Evolutionary conservation across 2,329 filamentous ascomycete genomes (phyloP), one percentile per base, ranked within the genome.

Genomic region (Chlorencoelia australis): DNA sequence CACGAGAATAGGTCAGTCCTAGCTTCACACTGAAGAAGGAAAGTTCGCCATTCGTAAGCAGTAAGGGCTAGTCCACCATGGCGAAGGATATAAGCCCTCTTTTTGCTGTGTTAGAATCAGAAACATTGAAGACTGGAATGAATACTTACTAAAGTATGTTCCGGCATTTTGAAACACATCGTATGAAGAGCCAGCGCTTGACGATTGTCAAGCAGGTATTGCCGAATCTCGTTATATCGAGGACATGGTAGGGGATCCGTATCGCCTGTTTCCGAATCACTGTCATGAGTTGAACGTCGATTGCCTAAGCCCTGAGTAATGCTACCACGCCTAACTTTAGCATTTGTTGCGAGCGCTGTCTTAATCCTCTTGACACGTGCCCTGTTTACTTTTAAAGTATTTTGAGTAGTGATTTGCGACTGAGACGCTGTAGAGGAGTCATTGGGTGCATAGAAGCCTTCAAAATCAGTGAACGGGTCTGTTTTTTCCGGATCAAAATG

Each of bases 121-220:
- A 10, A 21, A 16, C 13, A 15, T 18, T 11, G 8, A 19, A 4
- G 9, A 8, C 7, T 14, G n/a, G 6, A 11, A 17, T 4, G 13
- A 7, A 9, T n/a, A 24, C 29, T 14, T 25, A 42, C 36, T 32
- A 45, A 22, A 2, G 32, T 38, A 34, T 42, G 30, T 20, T 42
- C 42, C 4, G 42, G 30, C 31, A 42, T 42, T 3, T 10, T 14
- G 7, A 37, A 40, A 32, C 29, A 21, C 42, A 45, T 42, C 14
- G 36, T 37, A 20, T 45, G 33, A 11, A 45, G 15, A 2, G 42
- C 40, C 13, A 45, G 32, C 14, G 30, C 7, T 15, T 36, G 29
- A 4, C 30, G 27, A 17, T 36, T 33, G 3, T 18, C 14, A 5
- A 45, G 19, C 2, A 45, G 26, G 18, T 42, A 42, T 5, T 18